Base-by-base conservation (phyloP, 352 stramenopile species). In the Phytopythium aichiense region DNA sequence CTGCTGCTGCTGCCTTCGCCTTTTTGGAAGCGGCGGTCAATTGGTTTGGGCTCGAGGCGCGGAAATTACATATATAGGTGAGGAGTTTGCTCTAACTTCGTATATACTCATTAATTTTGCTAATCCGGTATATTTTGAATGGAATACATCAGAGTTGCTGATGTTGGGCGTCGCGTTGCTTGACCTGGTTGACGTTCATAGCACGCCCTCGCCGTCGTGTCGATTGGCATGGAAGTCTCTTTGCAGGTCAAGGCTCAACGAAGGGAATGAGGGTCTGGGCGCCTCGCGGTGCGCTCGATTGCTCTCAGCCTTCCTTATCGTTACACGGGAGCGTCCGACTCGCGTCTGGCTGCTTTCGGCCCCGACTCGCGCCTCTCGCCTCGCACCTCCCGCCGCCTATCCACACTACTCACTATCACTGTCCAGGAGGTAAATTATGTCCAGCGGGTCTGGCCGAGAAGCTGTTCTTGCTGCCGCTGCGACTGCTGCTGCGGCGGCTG, bases 401-500 rank as follows among this genome's bases (percentile, higher is more conserved):
- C 56, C 20, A 46, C 30, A 23, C 46, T 62, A 84, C 55, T 88
- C 83, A 63, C 83, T 92, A 63, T 92, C 83, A 53, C 81, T 92
- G 68, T 92, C 84, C 68, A 92, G 38, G 56, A 92, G 73, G 61
- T 72, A 88, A 60, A 92, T 92, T 35, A 92, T 84, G 57, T 91
- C 81, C 61, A 84, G 72, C 18, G 73, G 58, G 33, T 69, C 74
- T 22, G 68, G 65, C 60, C 49, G 61, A 4, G 54, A 12, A n/a
- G 49, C 40, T 30, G 40, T 25, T 37, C 49, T n/a, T 8, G 50
- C 2, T 4, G 30, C 28, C 15, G 30, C 28, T 4, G 50, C 25
- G 25, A 30, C 2, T 1, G 30, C 28, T 25, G 30, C 28, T 18
- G 50, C n/a, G n/a, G n/a, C n/a, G n/a, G n/a, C 2, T 1, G 50